Evolutionary conservation across 805 yeast species (phyloP), one percentile per base, ranked within the genome.

Genomic region (Maudiozyma bulderi): DNA sequence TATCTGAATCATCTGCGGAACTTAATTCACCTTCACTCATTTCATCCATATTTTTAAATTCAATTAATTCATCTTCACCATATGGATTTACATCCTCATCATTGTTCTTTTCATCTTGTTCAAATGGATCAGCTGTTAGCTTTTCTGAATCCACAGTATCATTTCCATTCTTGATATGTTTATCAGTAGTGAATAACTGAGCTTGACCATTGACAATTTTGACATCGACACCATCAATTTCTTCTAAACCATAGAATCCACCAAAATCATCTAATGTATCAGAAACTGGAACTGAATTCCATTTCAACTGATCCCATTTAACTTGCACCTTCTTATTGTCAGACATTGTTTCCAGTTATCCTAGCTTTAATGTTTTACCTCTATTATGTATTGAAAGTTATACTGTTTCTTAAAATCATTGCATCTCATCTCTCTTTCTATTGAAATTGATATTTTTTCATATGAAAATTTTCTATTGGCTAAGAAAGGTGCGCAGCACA

Each of bases 191-290:
- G 58, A 83, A 84, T 31, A 54, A 57, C 47, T 77, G 76, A 0
- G 84, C 81, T 46, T 72, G 69, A 11, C 95, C 96, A 52, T 86
- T 72, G 2, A 80, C 77, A 48, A 81, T 73, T 51, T 85, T 80
- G 6, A 91, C 90, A 58, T 77, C 90, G 34, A 91, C 97, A 42
- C 96, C 97, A 50, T 88, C 96, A 46, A 93, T 75, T 63, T 91
- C 98, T 64, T 91, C 99, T 35, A 93, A 70, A 0, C 97, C 99
- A 63, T 82, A 88, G 58, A 90, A 84, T 0, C 96, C 96, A 55
- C 86, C 90, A 60, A 84, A 86, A 65, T 88, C 96, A 52, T 82
- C 95, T 45, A 86, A 67, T 29, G 87, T 82, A 54, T 86, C 91
- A 5, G 95, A 91, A 47, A 90, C 76, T 2, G 82, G 84, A 7